A percentile compares a stretch with the other conserved stretches of the same genome.
phyloP scores from a whole-genome alignment of 169 alveolate species.

The Eimeria tenella region DNA sequence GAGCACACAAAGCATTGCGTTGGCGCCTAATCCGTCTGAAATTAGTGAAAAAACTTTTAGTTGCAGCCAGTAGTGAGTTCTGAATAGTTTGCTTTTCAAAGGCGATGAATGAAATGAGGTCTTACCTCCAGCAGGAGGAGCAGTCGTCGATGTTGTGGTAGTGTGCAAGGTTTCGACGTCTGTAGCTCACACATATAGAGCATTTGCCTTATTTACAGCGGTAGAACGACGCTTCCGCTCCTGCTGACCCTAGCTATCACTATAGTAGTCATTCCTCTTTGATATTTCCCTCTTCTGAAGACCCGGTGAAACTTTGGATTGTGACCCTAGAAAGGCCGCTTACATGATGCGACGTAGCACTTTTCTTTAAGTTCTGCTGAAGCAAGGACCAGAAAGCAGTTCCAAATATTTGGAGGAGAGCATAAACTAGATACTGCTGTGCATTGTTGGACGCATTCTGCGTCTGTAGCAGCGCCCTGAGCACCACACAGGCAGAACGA shows the following conservation, averaged over 20 bases:
- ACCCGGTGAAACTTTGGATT: not conserved
- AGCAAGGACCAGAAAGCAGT: conserved; percentile 43
- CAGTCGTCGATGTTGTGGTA: conserved; percentile 33
- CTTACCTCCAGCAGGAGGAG: conserved; percentile 54
- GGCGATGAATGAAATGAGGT: not conserved
- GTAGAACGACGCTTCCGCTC: not conserved
- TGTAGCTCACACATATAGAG: not conserved
- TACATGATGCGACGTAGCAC: conserved; percentile 55
- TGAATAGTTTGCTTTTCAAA: not conserved
- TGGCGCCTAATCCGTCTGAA: no score
- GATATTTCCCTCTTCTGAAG: not conserved
- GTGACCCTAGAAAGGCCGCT: not conserved
- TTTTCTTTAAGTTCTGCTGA: conserved; percentile 9
- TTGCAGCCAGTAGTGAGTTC: not conserved
- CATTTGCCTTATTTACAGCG: no score
- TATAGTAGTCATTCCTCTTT: not conserved
- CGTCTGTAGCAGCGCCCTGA: conserved; percentile 39
- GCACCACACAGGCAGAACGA: not conserved
- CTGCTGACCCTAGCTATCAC: not conserved
- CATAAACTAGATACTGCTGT: not conserved
- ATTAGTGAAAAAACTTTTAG: no score
- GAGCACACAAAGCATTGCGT: not conserved
- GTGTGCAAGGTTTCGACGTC: conserved; percentile 3
- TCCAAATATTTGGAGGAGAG: conserved; percentile 32
- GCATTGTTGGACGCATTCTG: conserved; percentile 60